Percentiles rank a stretch among this genome's conserved stretches.
Evolutionary conservation across 768 basidiomycete genomes (phyloP).

Genomic region (Tephrocybe sp.): DNA sequence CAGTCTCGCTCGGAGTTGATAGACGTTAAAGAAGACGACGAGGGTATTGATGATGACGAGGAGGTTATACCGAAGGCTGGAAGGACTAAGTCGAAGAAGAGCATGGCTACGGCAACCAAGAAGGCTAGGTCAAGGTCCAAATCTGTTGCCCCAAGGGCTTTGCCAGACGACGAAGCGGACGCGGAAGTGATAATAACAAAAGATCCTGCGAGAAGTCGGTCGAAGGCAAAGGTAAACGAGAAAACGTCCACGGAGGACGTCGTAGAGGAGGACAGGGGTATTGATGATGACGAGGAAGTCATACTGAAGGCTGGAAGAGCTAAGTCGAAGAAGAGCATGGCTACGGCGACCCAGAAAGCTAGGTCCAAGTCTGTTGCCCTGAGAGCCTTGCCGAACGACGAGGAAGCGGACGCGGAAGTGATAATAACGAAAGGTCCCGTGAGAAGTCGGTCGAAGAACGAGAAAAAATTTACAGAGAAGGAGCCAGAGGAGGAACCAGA

Average conservation of each 20-base stretch:
- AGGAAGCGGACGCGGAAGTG: conserved; percentile 15
- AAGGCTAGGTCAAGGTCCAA: conserved; percentile 26
- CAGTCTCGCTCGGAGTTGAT: conserved; percentile 16
- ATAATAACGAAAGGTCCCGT: conserved; percentile 7
- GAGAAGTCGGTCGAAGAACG: conserved; percentile 12
- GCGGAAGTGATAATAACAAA: conserved; percentile 4
- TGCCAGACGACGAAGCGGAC: conserved; percentile 18
- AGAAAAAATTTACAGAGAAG: conserved; percentile 9
- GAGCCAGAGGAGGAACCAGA: background rate
- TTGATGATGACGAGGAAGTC: conserved; percentile 18
- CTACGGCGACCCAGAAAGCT: conserved; percentile 15
- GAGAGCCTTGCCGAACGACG: conserved; percentile 14
- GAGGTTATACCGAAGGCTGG: conserved; percentile 8
- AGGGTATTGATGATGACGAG: conserved; percentile 21
- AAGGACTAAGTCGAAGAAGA: conserved; percentile 13
- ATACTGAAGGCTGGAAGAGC: conserved; percentile 4
- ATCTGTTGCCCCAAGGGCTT: conserved; percentile 12
- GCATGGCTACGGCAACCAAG: conserved; percentile 7
- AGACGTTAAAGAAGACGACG: conserved; percentile 24
- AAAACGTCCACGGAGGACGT: conserved; percentile 9
- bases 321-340: conserved; percentile 12
- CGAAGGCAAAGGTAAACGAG: conserved; percentile 11
- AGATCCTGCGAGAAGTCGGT: conserved; percentile 12
- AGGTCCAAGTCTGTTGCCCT: conserved; percentile 21
- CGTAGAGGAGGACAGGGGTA: conserved; percentile 25